phyloP scores from a whole-genome alignment of 2,329 filamentous ascomycete genomes.

The Exophiala spinifera region DNA sequence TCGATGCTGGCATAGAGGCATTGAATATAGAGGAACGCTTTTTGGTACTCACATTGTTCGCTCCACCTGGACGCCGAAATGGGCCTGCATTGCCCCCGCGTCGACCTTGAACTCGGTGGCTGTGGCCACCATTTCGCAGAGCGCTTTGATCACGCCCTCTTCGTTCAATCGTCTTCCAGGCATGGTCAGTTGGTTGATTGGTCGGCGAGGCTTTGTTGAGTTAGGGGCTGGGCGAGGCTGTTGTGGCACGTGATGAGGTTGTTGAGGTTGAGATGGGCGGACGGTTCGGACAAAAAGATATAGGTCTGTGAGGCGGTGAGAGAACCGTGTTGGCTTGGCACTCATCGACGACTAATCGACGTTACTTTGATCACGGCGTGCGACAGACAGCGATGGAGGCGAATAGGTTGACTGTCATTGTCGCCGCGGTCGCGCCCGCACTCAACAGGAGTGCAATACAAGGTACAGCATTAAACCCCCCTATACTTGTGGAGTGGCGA shows the following conservation, averaged over 20 bases:
- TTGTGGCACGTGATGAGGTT: background rate
- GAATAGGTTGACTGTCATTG: background rate
- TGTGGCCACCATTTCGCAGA: background rate
- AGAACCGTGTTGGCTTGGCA: background rate
- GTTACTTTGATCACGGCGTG: background rate
- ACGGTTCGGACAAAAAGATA: background rate
- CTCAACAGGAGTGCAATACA: too few relatives aligned
- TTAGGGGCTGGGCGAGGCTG: background rate
- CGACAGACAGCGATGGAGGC: background rate
- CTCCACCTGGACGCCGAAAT: background rate
- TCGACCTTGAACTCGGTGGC: background rate
- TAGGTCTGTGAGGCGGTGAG: background rate
- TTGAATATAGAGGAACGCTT: too few relatives aligned
- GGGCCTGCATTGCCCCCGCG: background rate
- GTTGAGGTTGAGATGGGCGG: background rate
- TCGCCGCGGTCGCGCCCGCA: too few relatives aligned
- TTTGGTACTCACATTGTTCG: background rate
- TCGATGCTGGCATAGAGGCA: too few relatives aligned
- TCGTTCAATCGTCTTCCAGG: background rate
- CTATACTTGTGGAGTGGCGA: too few relatives aligned
- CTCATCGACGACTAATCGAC: background rate
- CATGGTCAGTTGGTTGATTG: background rate
- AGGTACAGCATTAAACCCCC: too few relatives aligned
- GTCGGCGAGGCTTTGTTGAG: background rate
- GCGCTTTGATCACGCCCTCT: background rate